Evolutionary conservation across 768 basidiomycete species (phyloP), one percentile per base, ranked within the genome.

Genomic region (Lentinula boryana): DNA sequence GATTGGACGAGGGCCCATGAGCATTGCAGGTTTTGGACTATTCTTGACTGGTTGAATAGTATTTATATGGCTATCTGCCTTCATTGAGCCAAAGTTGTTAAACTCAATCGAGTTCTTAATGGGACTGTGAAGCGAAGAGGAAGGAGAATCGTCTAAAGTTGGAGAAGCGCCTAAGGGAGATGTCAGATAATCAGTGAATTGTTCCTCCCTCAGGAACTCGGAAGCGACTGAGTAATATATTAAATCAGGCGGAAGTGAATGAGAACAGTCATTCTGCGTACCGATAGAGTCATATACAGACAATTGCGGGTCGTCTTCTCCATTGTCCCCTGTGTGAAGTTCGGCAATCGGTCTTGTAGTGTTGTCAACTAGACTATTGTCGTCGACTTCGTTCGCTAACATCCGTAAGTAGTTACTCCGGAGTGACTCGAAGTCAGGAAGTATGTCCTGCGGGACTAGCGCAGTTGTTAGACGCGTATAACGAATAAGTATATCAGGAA

Each of bases 321-420:
- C 18, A 18, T n/a, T 7, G n/a, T 48, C 21, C 21, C 9, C 21
- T 48, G 5, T 9, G 18, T 48, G 46, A 48, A 56, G 32, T 7
- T 21, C 68, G 63, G 61, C 10, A 67, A 40, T 59, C 59, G 68
- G 68, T 80, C 71, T 32, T 70, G 62, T 43, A 70, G 68, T 10
- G 33, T 74, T n/a, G 62, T 73, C 67, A 4, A 5, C 16, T 9
- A 6, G 9, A 9, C 46, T 48, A 18, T 27, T 21, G n/a, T 48
- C 18, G 8, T 18, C 21, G 18, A 8, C 9, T 48, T 48, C 46
- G 46, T 80, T 76, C 18, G 79, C 75, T 64, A 90, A 69, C 89
- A 90, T 91, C 61, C 73, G 82, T 68, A 89, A 71, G 71, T 91
- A 91, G 65, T 84, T 84, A 40, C 80, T 76, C 65, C 79, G 78